Evolutionary conservation across 1,284 basidiomycete species (phyloP).

Genomic region (Rhodotorula sp.): DNA sequence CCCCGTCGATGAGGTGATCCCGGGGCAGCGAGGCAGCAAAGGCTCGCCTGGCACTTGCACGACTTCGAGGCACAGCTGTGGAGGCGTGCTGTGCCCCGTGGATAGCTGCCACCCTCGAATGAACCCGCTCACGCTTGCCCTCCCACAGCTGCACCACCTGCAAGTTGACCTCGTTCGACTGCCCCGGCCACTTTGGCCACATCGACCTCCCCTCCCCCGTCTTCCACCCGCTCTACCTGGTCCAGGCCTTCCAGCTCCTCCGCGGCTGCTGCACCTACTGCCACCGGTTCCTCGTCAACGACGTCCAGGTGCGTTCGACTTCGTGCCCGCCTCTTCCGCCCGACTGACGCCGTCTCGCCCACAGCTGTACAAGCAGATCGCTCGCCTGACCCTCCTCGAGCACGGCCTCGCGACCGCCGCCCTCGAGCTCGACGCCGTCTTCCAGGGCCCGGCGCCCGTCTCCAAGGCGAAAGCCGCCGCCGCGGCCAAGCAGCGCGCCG

Average conservation of each 20-base stretch:
- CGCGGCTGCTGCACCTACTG: conserved; percentile 94
- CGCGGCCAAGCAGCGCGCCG: conserved; percentile 42
- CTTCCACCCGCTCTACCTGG: conserved; percentile 96
- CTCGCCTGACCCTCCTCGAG: conserved; percentile 85
- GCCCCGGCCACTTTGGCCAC: conserved; percentile 99
- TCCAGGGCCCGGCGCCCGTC: conserved; percentile 27
- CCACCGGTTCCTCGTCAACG: conserved; percentile 83
- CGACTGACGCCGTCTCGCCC: not conserved
- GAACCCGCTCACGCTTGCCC: not conserved
- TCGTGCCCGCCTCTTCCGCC: not conserved
- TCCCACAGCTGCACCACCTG: conserved; percentile 83
- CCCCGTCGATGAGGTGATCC: no score
- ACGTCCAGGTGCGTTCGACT: conserved; percentile 65
- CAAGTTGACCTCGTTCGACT: conserved; percentile 84
- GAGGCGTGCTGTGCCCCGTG: not conserved
- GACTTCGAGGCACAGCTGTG: no score
- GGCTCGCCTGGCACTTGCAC: no score
- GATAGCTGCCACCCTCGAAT: not conserved
- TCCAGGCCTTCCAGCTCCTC: conserved; percentile 83
- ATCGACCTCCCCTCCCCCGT: conserved; percentile 95
- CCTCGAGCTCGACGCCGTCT: conserved; percentile 68
- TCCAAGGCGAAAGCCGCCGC: conserved; percentile 29
- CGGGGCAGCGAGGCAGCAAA: no score
- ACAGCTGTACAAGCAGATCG: conserved; percentile 77
- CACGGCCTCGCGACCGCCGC: conserved; percentile 83